phyloP scores from a whole-genome alignment of 225 moss, liverwort and hornwort genomes.

The Physcomitrium patens region DNA sequence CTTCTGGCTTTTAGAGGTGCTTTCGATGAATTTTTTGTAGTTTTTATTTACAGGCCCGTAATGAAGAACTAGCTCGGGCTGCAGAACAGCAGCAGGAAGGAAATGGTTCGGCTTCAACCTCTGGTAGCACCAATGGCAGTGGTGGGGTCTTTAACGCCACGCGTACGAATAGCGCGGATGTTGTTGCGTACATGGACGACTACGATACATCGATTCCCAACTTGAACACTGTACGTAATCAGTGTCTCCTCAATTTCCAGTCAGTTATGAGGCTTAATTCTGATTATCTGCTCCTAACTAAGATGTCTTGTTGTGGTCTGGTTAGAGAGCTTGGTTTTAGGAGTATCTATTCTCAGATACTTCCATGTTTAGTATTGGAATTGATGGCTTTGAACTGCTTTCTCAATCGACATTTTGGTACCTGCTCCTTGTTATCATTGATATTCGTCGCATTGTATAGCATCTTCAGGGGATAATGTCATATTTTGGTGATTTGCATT shows the following conservation, averaged over 20 bases:
- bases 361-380: background rate
- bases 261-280: conserved; percentile 2
- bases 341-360: background rate
- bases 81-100: conserved; percentile 92
- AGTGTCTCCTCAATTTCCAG: background rate
- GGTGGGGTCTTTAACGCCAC: conserved; percentile 40
- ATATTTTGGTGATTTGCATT: conserved; percentile 25
- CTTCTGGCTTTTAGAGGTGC: background rate
- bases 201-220: conserved; percentile 89
- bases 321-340: background rate
- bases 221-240: conserved; percentile 79
- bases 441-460: background rate
- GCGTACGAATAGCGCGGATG: conserved; percentile 50
- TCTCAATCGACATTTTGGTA: background rate
- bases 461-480: conserved; percentile 18
- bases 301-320: background rate
- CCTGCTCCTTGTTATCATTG: conserved; percentile 5
- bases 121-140: conserved; percentile 49
- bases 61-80: conserved; percentile 90
- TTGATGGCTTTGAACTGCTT: background rate
- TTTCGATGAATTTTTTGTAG: conserved; percentile 12
- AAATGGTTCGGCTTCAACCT: conserved; percentile 57
- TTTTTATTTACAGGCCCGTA: conserved; percentile 58
- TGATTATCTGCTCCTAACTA: background rate
- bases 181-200: conserved; percentile 84